Evolutionary conservation across 2,329 filamentous ascomycete genomes (phyloP).

Genomic region (Fusarium bulbicola): DNA sequence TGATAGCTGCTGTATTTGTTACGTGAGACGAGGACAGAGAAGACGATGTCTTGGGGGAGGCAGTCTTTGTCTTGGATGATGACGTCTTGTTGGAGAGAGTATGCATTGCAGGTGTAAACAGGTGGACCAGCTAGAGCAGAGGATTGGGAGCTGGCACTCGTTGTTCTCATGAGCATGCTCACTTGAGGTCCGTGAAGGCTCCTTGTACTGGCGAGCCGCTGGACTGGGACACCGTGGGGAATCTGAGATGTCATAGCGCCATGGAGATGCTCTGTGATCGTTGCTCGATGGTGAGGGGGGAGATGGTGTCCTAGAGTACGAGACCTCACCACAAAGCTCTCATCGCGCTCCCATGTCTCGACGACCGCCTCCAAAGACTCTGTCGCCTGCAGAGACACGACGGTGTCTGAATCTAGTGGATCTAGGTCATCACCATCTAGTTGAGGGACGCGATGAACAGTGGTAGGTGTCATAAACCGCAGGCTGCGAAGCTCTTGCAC

Average conservation of each 20-base stretch:
- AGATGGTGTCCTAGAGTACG: not conserved
- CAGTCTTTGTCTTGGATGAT: not conserved
- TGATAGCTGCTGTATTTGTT: not conserved
- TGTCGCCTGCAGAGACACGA: accelerated
- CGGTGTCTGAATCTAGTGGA: accelerated
- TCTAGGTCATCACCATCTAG: not conserved
- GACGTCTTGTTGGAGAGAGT: not conserved
- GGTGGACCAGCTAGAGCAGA: not conserved
- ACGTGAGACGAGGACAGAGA: not conserved
- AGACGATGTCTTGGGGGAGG: not conserved
- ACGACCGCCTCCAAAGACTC: not conserved
- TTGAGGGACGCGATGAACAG: not conserved
- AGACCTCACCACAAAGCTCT: not conserved
- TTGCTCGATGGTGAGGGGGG: not conserved
- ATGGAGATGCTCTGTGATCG: not conserved
- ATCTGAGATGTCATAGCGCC: not conserved
- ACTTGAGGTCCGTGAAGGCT: not conserved
- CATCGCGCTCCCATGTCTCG: not conserved
- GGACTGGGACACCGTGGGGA: not conserved
- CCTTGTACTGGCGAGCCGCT: not conserved
- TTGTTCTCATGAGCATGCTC: not conserved
- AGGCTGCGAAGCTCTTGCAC: not conserved
- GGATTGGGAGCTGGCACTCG: not conserved
- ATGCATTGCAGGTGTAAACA: not conserved
- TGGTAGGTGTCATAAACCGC: not conserved